Base-by-base conservation (phyloP, 805 yeast genomes). In the Phaffomyces thermotolerans region DNA sequence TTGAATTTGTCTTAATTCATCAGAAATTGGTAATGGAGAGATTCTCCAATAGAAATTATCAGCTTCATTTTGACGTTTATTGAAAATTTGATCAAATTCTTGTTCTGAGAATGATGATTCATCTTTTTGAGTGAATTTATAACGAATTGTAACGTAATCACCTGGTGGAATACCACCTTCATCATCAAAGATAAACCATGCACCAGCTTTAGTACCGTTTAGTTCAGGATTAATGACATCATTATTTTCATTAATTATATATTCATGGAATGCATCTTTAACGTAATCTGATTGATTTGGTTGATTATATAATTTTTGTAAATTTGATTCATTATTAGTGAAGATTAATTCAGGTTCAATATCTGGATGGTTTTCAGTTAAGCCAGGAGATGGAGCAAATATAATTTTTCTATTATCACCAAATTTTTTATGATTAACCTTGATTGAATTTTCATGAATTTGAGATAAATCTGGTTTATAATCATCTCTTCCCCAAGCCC, bases 241-340 rank as follows among this genome's bases (percentile, higher is more conserved):
- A 45, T 72, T 66, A 22, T 71, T 69, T 41, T 74, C 83, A 41
- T 78, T 78, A 39, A 88, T 76, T 41, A 89, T 70, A 57, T 73
- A 78, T 46, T 88, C 95, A 62, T 90, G 96, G 73, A 90, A 89
- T 2, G 91, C 97, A 64, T 90, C 96, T 62, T 90, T 90, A 47
- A 81, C 82, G 62, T 70, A 88, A 38, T 77, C 47, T 34, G 77
- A 72, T 53, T 83, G 30, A 37, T 58, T 55, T 56, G 57, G 52
- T 52, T 78, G 81, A 29, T 73, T 68, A 58, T 83, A 90, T 49
- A 90, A 69, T 56, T 75, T 75, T 55, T 75, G 59, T 54, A 77
- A 72, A 65, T 90, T 90, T 17, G 96, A 83, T 59, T 84, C 95
- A 63, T 90, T 90, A 47, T 90, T 95, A 38, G 97, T 90, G 65